A percentile compares a stretch with the other conserved stretches of the same genome.
Evolutionary conservation across 345 rosid species (phyloP).

Genomic region (Cardamine resedifolia): DNA sequence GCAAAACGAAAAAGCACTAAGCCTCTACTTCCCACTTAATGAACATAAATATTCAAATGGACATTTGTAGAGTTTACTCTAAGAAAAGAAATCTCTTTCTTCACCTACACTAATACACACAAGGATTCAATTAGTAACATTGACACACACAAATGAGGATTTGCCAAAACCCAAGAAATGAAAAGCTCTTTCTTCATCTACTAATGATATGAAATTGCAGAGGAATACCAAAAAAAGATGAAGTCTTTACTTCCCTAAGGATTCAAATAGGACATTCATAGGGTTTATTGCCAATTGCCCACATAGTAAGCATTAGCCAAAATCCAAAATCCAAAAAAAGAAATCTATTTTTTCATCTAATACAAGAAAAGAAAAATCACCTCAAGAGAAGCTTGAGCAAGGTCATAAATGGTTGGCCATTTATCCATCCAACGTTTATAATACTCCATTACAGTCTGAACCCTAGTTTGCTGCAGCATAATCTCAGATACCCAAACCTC

Average conservation of each 20-base stretch:
- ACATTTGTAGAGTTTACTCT: not conserved
- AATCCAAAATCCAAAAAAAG: not conserved
- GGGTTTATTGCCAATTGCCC: not conserved
- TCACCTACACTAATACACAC: not conserved
- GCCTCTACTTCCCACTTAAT: not conserved
- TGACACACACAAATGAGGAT: not conserved
- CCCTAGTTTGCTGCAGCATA: slow-evolving; percentile 96
- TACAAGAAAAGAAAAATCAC: slow-evolving; percentile 31
- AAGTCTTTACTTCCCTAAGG: not conserved
- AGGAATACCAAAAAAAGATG: not conserved
- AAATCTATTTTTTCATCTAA: not conserved
- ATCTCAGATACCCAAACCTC: slow-evolving; percentile 97
- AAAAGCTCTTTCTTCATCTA: not conserved
- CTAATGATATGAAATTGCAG: not conserved
- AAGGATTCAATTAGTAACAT: too few relatives aligned
- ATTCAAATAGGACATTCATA: not conserved
- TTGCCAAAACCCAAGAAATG: not conserved
- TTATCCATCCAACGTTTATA: slow-evolving; percentile 86
- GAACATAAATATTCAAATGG: too few relatives aligned
- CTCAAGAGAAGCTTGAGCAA: slow-evolving; percentile 86
- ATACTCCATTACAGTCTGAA: slow-evolving; percentile 84
- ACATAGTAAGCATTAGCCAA: not conserved
- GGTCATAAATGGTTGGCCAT: slow-evolving; percentile 81
- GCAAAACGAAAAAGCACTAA: not conserved
- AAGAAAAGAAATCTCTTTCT: not conserved